These are phyloP conservation scores for Rutidosis leptorrhynchoides DNA, from an alignment of 129 eudicot species.

Conservation along the genomic window DNA sequence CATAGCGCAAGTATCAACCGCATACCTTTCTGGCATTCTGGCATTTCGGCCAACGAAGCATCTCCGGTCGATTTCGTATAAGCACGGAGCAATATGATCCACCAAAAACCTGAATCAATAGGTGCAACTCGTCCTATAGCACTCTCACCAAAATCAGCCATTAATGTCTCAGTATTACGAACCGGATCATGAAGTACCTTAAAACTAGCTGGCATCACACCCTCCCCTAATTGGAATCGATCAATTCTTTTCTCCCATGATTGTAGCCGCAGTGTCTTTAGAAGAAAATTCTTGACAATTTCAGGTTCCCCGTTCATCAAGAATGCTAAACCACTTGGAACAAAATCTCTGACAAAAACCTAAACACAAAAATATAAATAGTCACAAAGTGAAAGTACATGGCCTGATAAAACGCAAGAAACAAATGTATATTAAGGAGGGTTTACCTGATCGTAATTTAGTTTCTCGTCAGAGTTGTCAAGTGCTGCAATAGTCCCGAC, in stretches of 20 bases:
- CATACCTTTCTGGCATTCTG: conserved; percentile 96
- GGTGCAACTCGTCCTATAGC: conserved; percentile 99
- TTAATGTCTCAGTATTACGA: conserved; percentile 74
- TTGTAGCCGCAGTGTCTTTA: conserved; percentile 93
- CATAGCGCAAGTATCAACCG: conserved; percentile 85
- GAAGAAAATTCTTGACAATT: conserved; percentile 74
- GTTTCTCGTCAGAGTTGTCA: conserved; percentile 85
- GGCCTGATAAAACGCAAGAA: too few species aligned
- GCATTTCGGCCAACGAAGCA: conserved; percentile 77
- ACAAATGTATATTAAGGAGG: conserved; percentile 1
- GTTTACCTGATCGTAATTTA: conserved; percentile 90
- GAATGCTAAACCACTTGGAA: conserved; percentile 94
- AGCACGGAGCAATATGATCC: conserved; percentile 90
- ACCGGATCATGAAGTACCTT: conserved; percentile 88
- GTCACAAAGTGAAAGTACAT: too few species aligned
- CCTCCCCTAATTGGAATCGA: conserved; percentile 85
- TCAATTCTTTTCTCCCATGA: conserved; percentile 94
- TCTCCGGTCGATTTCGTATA: conserved; percentile 93
- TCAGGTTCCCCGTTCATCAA: conserved; percentile 97
- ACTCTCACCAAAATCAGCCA: conserved; percentile 97
- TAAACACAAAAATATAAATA: conserved; percentile 22
- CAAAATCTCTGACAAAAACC: conserved; percentile 84
- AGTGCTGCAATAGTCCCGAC: conserved; percentile 97
- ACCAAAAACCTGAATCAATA: conserved; percentile 96
- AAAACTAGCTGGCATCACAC: conserved; percentile 99